phyloP scores from a whole-genome alignment of 495 filamentous ascomycete genomes.

The Podospora comata region DNA sequence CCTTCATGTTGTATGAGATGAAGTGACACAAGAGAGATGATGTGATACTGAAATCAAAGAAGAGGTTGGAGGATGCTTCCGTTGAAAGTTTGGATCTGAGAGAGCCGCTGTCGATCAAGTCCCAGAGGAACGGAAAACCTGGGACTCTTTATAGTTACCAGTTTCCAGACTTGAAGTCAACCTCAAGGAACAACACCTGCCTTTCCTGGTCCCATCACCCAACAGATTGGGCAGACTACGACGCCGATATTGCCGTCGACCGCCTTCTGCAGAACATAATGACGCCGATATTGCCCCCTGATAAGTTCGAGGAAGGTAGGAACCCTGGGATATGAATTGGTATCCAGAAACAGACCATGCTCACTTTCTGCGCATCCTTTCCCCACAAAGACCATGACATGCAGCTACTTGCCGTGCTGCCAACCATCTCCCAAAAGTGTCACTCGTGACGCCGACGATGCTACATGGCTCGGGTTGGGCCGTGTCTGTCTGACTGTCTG shows the following conservation, averaged over 20 bases:
- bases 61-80: neutral
- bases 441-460: slow-evolving; percentile 29
- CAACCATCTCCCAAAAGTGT: slow-evolving; percentile 16
- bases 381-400: slow-evolving; percentile 18
- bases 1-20: slow-evolving; percentile 34
- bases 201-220: slow-evolving; percentile 10
- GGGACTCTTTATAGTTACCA: slow-evolving; percentile 21
- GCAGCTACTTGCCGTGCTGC: slow-evolving; percentile 16
- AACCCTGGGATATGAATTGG: slow-evolving; percentile 12
- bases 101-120: slow-evolving; percentile 13
- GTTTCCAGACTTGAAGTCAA: neutral
- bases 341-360: slow-evolving; percentile 22
- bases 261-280: slow-evolving; percentile 4
- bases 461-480: slow-evolving; percentile 31
- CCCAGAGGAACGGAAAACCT: slow-evolving; percentile 4
- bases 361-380: slow-evolving; percentile 25
- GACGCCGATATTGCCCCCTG: slow-evolving; percentile 18
- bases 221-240: slow-evolving; percentile 15
- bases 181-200: neutral
- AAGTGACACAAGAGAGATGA: neutral
- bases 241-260: slow-evolving; percentile 12
- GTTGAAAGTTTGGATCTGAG: neutral
- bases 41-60: neutral
- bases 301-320: slow-evolving; percentile 15
- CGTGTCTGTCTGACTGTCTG: slow-evolving; percentile 25